phyloP scores from a whole-genome alignment of 495 filamentous ascomycete species.

The Penicillium herquei region DNA sequence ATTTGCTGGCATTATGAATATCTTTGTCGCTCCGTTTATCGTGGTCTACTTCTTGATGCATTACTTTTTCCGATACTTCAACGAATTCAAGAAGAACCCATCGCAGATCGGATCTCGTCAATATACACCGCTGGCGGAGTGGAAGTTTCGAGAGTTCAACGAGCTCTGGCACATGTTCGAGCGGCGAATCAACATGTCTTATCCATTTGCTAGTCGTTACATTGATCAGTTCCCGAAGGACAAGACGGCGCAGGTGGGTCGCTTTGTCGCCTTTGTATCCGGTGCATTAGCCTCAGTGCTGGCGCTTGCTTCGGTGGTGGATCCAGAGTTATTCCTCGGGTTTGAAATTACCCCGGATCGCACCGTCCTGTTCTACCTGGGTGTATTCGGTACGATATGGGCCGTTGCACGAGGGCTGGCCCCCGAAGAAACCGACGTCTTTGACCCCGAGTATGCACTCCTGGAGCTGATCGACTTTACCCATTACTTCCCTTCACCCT shows the following conservation, averaged over 20 bases:
- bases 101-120: constrained; percentile 76
- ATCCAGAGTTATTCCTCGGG: constrained; percentile 84
- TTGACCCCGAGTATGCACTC: constrained; percentile 87
- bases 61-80: constrained; percentile 91
- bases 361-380: constrained; percentile 81
- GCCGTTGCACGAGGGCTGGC: constrained; percentile 74
- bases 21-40: constrained; percentile 80
- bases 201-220: constrained; percentile 87
- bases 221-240: constrained; percentile 96
- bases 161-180: constrained; percentile 91
- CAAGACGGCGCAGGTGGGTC: constrained; percentile 78
- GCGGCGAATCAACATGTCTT: constrained; percentile 88
- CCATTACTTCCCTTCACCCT: constrained; percentile 82
- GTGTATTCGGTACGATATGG: constrained; percentile 73
- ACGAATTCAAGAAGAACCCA: constrained; percentile 92
- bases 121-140: constrained; percentile 91
- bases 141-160: constrained; percentile 99
- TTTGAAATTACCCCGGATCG: constrained; percentile 86
- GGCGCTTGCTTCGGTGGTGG: constrained; percentile 73
- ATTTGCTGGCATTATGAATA: constrained; percentile 81
- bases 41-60: constrained; percentile 78
- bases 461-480: constrained; percentile 86
- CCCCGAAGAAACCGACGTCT: constrained; percentile 84
- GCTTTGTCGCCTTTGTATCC: constrained; percentile 82
- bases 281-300: constrained; percentile 84